Conservation (phyloP, 2,329 filamentous ascomycete species). For the Fusarium veterinarium region DNA sequence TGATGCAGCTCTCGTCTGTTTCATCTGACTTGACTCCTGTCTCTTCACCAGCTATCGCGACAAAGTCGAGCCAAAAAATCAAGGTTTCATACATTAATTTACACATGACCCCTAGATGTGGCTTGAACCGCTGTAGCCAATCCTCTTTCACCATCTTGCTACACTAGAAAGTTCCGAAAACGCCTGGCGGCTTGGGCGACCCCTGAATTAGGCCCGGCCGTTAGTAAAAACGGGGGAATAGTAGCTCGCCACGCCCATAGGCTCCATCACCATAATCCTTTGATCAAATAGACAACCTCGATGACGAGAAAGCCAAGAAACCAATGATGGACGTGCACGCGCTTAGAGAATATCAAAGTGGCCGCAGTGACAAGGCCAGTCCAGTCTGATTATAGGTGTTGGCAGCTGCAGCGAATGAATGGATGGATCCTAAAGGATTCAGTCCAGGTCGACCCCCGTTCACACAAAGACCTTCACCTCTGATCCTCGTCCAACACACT, state of each 20-base stretch:
- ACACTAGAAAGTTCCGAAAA: slow-evolving; percentile 27
- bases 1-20: slow-evolving; percentile 6
- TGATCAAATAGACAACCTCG: slow-evolving; percentile 18
- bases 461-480: slow-evolving; percentile 38
- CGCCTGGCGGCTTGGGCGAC: slow-evolving; percentile 22
- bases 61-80: not conserved
- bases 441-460: slow-evolving; percentile 29
- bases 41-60: not conserved
- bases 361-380: not conserved
- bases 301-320: slow-evolving; percentile 6
- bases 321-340: slow-evolving; percentile 16
- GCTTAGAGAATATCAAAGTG: slow-evolving; percentile 1
- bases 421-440: slow-evolving; percentile 2
- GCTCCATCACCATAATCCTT: slow-evolving; percentile 28
- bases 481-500: slow-evolving; percentile 35
- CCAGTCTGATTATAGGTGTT: slow-evolving; percentile 5
- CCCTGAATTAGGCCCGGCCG: slow-evolving; percentile 22
- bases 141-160: slow-evolving; percentile 37
- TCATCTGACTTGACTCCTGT: slow-evolving; percentile 4
- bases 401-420: not conserved
- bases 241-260: not conserved
- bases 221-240: slow-evolving; percentile 3
- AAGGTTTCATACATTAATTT: not conserved
- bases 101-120: slow-evolving; percentile 15
- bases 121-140: slow-evolving; percentile 27